Evolutionary conservation across 2,329 filamentous ascomycete species (phyloP), one percentile per base, ranked within the genome.

Genomic region (Aurifilum marmelostoma): DNA sequence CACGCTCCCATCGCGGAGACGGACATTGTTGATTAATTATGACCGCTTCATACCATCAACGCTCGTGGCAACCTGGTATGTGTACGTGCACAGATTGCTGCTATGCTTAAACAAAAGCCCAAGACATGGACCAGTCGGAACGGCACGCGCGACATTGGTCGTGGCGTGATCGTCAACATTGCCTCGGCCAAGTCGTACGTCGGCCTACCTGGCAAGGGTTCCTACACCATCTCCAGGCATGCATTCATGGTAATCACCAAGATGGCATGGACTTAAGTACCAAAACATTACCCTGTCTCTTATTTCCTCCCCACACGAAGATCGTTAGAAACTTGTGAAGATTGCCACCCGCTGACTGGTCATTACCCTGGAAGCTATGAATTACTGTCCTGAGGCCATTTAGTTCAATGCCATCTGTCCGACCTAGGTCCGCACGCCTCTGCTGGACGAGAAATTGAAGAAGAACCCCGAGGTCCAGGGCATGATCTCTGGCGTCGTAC

Each of bases 21-120:
- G 2, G 69, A 73, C 32, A 69, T 71, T 0, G 68, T 72, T 14
- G 72, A 72, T 32, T 14, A 73, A 72, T 32, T 75, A 72, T 27
- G 74, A 73, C 66, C 63, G 67, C 47, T 69, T 73, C n/a, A 73
- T 73, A 65, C 71, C 50, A 74, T 75, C 64, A 75, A 74, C 37
- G 63, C 71, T 21, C 69, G 69, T 14, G 71, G 69, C 9, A 72
- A 72, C 47, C 39, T 73, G n/a, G 0, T 74, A 14, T 73, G 71
- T 63, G 69, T 73, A 12, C 54, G 63, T 1, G 70, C 72, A 0
- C 67, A 71, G 47, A 56, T 70, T 2, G 64, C 64, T 16, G 72
- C 72, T 7, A 74, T 74, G 71, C 61, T 58, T 18, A 71, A 71
- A 63, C 72, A 73, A 56, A 66, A 67, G 27, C 71, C 67, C 11